These are phyloP conservation scores for Trametes meyenii DNA, from an alignment of 768 basidiomycete genomes.

Conservation along the genomic window DNA sequence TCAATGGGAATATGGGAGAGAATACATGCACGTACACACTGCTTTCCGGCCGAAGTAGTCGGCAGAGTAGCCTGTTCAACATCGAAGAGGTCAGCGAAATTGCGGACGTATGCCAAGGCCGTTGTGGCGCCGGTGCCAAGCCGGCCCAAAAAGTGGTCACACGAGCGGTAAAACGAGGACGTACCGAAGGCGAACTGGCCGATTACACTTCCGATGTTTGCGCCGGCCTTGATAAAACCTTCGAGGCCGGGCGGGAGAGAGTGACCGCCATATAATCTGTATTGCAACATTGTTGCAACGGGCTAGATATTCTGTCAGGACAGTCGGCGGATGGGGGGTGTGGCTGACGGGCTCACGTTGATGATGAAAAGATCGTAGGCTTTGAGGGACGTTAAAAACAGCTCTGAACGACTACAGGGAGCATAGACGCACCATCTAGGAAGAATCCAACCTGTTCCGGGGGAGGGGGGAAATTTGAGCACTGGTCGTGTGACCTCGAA, in stretches of 20 bases:
- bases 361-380: slow-evolving; percentile 76
- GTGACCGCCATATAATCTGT: slow-evolving; percentile 56
- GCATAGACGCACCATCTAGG: slow-evolving; percentile 55
- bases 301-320: slow-evolving; percentile 42
- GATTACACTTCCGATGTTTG: slow-evolving; percentile 74
- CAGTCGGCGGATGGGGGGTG: background rate
- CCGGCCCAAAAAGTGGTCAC: slow-evolving; percentile 1
- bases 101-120: too few species aligned
- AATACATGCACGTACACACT: slow-evolving; percentile 46
- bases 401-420: background rate
- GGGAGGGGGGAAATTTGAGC: slow-evolving; percentile 3
- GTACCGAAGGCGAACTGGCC: slow-evolving; percentile 67
- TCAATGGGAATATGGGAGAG: slow-evolving; percentile 7
- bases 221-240: slow-evolving; percentile 66
- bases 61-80: slow-evolving; percentile 55
- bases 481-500: slow-evolving; percentile 13
- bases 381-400: slow-evolving; percentile 27
- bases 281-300: slow-evolving; percentile 69
- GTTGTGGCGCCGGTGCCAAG: too few species aligned
- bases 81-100: background rate
- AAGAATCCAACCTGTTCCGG: slow-evolving; percentile 63
- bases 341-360: slow-evolving; percentile 46
- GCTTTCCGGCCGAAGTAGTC: slow-evolving; percentile 72
- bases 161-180: slow-evolving; percentile 9
- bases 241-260: slow-evolving; percentile 56